Evolutionary conservation across 2,329 filamentous ascomycete genomes (phyloP).

Genomic region (Alternaria sp.): DNA sequence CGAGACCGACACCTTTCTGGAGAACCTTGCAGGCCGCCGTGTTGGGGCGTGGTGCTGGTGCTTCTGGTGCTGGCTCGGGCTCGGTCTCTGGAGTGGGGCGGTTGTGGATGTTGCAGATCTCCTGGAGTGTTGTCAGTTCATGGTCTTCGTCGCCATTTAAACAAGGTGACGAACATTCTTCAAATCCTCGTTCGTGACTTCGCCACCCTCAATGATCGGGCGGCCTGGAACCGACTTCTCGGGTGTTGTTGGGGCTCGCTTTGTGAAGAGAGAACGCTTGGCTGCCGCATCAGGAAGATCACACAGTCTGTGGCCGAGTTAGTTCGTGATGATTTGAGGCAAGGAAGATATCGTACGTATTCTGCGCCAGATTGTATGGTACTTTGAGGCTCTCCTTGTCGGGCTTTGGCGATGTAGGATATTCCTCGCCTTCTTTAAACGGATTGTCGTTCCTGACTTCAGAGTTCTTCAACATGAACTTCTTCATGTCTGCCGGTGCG

Average conservation of each 20-base stretch:
- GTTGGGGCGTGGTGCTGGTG: background rate
- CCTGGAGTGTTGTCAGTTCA: background rate
- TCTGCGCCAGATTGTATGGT: background rate
- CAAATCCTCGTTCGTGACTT: background rate
- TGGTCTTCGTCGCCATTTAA: background rate
- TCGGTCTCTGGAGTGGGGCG: background rate
- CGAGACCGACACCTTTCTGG: rapidly evolving
- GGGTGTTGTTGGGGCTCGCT: background rate
- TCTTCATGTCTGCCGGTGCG: background rate
- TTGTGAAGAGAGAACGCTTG: background rate
- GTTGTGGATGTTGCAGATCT: background rate
- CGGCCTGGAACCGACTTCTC: background rate
- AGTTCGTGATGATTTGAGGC: background rate
- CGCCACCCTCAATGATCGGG: background rate
- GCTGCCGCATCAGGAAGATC: background rate
- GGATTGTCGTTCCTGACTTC: background rate
- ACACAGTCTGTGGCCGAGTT: background rate
- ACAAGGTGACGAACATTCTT: background rate
- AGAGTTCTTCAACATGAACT: background rate
- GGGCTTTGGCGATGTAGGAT: background rate
- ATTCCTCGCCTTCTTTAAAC: background rate
- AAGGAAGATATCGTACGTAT: background rate
- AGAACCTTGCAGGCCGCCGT: background rate
- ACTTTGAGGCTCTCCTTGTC: background rate
- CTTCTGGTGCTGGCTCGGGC: background rate